phyloP scores from a whole-genome alignment of 75 land plant genomes.

The Selaginella moellendorffii region DNA sequence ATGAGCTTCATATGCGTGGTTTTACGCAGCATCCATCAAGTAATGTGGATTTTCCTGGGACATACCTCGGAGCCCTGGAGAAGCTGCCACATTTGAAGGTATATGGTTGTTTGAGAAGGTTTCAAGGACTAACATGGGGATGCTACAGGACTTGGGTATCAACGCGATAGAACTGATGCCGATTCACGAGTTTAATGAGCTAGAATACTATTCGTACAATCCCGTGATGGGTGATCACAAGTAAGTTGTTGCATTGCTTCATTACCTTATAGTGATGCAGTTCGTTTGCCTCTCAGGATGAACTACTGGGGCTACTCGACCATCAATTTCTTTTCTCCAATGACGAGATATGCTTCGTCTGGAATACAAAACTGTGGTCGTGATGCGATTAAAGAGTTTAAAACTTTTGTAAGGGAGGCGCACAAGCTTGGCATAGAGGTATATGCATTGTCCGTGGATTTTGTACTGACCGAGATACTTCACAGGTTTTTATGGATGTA shows the following conservation, averaged over 20 bases:
- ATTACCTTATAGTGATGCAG: not conserved
- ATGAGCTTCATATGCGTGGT: constrained; percentile 95
- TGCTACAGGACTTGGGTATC: constrained; percentile 73
- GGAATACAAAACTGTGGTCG: constrained; percentile 58
- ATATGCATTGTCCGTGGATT: not conserved
- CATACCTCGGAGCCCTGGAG: constrained; percentile 68
- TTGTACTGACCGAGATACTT: not conserved
- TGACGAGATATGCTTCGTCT: constrained; percentile 84
- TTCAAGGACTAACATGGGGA: not conserved
- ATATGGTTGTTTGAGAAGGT: not conserved
- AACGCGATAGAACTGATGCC: constrained; percentile 95
- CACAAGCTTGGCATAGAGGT: constrained; percentile 97
- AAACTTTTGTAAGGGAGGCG: constrained; percentile 79
- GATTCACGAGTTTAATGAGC: constrained; percentile 90
- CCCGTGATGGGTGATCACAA: constrained; percentile 60
- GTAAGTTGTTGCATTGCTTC: constrained; percentile 23
- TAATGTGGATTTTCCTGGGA: constrained; percentile 53
- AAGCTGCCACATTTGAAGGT: constrained; percentile 33
- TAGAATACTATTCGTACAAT: constrained; percentile 67
- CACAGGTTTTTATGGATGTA: constrained; percentile 85
- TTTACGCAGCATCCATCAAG: constrained; percentile 83
- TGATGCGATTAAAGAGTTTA: constrained; percentile 77
- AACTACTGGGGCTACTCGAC: constrained; percentile 99
- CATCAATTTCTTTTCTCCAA: constrained; percentile 86
- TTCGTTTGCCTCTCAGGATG: constrained; percentile 31